phyloP scores from a whole-genome alignment of 73 alveolate species.

The Stentor coeruleus region DNA sequence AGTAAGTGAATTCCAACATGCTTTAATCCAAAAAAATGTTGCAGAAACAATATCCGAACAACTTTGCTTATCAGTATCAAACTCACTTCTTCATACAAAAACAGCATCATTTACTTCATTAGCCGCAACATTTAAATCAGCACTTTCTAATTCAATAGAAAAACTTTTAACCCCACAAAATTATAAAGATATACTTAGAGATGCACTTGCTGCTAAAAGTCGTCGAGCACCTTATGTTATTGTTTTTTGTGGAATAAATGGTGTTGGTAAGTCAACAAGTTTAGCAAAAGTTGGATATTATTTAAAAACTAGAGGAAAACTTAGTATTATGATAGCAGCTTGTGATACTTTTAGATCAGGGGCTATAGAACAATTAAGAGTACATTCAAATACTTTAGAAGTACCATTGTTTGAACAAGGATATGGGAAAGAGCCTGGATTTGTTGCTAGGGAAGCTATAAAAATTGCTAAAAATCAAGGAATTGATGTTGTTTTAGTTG shows the following conservation, averaged over 20 bases:
- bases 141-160: slow-evolving; percentile 74
- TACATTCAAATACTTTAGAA: slow-evolving; percentile 93
- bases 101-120: slow-evolving; percentile 91
- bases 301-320: slow-evolving; percentile 76
- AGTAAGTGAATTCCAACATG: slow-evolving; percentile 72
- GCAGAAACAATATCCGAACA: slow-evolving; percentile 89
- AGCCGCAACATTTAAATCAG: slow-evolving; percentile 84
- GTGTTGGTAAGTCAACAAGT: slow-evolving; percentile 99
- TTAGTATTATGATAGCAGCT: slow-evolving; percentile 95
- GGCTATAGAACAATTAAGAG: slow-evolving; percentile 98
- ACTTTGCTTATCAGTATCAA: slow-evolving; percentile 77
- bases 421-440: slow-evolving; percentile 96
- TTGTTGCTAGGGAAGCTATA: slow-evolving; percentile 91
- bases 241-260: slow-evolving; percentile 98
- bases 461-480: slow-evolving; percentile 83
- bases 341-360: slow-evolving; percentile 99
- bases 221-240: slow-evolving; percentile 85
- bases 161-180: slow-evolving; percentile 93
- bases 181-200: slow-evolving; percentile 87
- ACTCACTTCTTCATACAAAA: slow-evolving; percentile 76
- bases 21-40: slow-evolving; percentile 91
- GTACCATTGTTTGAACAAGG: slow-evolving; percentile 98
- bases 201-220: slow-evolving; percentile 89
- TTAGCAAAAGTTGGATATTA: slow-evolving; percentile 98
- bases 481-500: slow-evolving; percentile 98